Percentiles rank a stretch among this genome's conserved stretches.
These are phyloP conservation scores for Lonicera japonica DNA, from an alignment of 129 eudicot genomes.

Conservation along the genomic window DNA sequence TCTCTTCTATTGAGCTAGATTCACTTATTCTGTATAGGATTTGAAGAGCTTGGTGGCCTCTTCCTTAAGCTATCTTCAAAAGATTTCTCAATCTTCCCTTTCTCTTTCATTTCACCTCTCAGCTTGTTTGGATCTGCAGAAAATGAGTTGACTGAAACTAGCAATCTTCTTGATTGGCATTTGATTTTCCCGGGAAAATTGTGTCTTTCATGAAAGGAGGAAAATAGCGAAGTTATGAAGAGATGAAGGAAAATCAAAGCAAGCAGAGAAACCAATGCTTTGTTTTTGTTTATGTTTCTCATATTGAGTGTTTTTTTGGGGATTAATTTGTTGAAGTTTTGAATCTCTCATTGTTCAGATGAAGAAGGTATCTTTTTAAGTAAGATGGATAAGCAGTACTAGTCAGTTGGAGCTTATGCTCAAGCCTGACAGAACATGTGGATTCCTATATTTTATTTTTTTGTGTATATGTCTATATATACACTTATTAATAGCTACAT, in stretches of 20 bases:
- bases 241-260: conserved; percentile 36
- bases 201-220: neutral
- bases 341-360: neutral
- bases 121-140: conserved; percentile 17
- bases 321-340: neutral
- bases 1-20: conserved; percentile 9
- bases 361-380: conserved; percentile 10
- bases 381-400: conserved; percentile 30
- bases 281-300: conserved; percentile 23
- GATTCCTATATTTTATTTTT: too few species aligned
- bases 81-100: too few species aligned
- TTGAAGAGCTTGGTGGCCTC: conserved; percentile 46
- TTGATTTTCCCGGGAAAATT: conserved; percentile 10
- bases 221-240: conserved; percentile 5
- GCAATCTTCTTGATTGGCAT: conserved; percentile 43
- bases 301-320: conserved; percentile 13
- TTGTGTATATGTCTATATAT: too few species aligned
- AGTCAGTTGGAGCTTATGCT: conserved; percentile 16
- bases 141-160: conserved; percentile 22
- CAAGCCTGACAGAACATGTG: conserved; percentile 38
- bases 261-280: conserved; percentile 24
- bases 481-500: too few species aligned
- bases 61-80: conserved; percentile 44
- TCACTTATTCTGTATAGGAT: conserved; percentile 52
- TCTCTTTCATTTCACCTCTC: too few species aligned